Base-by-base conservation (phyloP, 208 protist genomes). In the Leishmania gerbilli region DNA sequence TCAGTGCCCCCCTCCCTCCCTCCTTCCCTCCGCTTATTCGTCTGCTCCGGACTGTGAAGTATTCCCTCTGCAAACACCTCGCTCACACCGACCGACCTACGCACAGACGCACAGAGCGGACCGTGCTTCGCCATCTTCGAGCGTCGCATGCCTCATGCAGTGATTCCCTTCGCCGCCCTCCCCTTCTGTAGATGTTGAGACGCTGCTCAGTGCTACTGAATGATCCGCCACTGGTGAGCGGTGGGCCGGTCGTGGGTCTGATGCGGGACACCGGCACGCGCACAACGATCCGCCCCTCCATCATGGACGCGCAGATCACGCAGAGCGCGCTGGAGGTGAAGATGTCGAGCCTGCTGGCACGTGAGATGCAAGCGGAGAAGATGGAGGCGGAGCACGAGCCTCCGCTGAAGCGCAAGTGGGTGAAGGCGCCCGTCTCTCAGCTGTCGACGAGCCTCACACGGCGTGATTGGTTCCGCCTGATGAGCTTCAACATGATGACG, bases 401-500 rank as follows among this genome's bases (percentile, higher is more conserved):
- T 9, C 80, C 89, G 6, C 79, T 96, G 72, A 83, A 85, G 76
- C 88, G 94, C 31, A 40, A 56, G 51, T 97, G 94, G 92, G 89
- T 94, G 45, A 79, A 84, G 68, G 92, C 92, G 27, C 92, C 92
- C 5, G 34, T 89, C 3, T 96, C 91, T 37, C 79, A 85, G 37
- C 84, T 97, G 5, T 95, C 93, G 11, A 97, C 92, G 7, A 77
- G 87, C 15, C 53, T 82, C 15, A 90, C 92, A 19, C 84, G 90
- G 7, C 83, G 91, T 8, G 90, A 96, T 79, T 97, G 94, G 92
- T 97, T 97, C 79, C 92, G 94, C 11, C n/a, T 97, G 31, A 94
- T 97, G 94, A 88, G 87, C 69, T 97, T 95, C 67, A 97, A 97
- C 84, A 87, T 91, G 60, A 95, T 95, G 92, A 84, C 85, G 8